These are phyloP conservation scores for Digitaria exilis DNA, from an alignment of 202 grass and related monocot species.

Conservation along the genomic window DNA sequence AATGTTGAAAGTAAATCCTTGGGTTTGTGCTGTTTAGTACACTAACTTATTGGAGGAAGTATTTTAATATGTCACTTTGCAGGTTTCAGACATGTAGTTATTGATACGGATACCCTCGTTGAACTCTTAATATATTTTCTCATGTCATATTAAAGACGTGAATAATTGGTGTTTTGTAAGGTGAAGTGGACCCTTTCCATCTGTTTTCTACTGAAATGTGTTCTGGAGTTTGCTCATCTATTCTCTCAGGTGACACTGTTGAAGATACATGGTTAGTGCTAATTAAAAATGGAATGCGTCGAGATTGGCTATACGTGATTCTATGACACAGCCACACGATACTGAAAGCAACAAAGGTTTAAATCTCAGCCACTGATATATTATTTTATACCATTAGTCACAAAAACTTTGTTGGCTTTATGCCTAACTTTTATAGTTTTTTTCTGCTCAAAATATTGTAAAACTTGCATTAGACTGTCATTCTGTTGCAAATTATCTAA, in stretches of 20 bases:
- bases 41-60: conserved; percentile 24
- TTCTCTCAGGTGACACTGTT: conserved; percentile 76
- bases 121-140: conserved; percentile 16
- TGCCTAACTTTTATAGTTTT: neutral
- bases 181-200: neutral
- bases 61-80: conserved; percentile 30
- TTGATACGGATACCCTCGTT: neutral
- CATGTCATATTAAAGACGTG: neutral
- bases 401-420: neutral
- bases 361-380: conserved; percentile 15
- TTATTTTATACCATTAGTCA: neutral
- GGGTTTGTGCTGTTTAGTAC: neutral
- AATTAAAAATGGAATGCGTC: conserved; percentile 95
- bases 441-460: neutral
- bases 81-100: conserved; percentile 22
- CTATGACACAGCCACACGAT: conserved; percentile 69
- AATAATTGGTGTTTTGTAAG: neutral
- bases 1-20: conserved; percentile 39
- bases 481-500: conserved; percentile 11
- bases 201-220: neutral
- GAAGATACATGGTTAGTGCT: conserved; percentile 81
- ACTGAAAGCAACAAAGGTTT: conserved; percentile 87
- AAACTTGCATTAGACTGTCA: neutral
- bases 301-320: conserved; percentile 95
- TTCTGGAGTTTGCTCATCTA: conserved; percentile 39